A percentile compares a stretch with the other conserved stretches of the same genome.
Conservation (phyloP, 2,329 filamentous ascomycete species). For the Cadophora malorum region DNA sequence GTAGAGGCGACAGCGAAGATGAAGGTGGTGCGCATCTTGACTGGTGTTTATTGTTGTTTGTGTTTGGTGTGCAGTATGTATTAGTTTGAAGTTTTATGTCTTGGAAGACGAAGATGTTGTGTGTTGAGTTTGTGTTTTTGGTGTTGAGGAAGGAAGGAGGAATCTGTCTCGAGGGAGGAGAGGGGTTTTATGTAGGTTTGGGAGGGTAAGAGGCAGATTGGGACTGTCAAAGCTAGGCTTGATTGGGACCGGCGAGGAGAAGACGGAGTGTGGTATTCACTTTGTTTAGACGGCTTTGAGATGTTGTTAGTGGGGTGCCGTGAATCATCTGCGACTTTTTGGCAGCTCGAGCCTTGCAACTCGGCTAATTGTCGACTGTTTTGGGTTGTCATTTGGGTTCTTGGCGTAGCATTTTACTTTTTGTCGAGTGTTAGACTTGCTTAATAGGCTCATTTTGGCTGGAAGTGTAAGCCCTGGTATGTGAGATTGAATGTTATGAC, state of each 20-base stretch:
- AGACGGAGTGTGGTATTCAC: neutral
- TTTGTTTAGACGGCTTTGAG: neutral
- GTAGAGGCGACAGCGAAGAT: neutral
- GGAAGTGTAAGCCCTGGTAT: neutral
- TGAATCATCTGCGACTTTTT: neutral
- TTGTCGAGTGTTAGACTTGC: neutral
- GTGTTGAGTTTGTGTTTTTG: neutral
- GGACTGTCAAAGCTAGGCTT: neutral
- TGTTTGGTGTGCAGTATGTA: neutral
- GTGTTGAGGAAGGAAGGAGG: neutral
- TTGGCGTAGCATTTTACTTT: neutral
- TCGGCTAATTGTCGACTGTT: neutral
- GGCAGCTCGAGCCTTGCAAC: neutral
- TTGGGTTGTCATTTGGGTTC: neutral
- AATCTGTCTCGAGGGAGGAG: neutral
- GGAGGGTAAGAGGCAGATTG: neutral
- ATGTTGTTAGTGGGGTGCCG: neutral
- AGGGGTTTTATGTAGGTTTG: neutral
- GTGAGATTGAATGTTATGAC: neutral
- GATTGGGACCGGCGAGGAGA: neutral
- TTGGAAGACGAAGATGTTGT: neutral
- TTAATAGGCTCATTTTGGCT: neutral
- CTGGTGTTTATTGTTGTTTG: neutral
- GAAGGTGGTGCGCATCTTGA: conserved; percentile 4
- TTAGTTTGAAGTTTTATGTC: conserved; percentile 5